Percentiles rank a stretch among this genome's conserved stretches.
These are phyloP conservation scores for Schizophyllum commune DNA, from an alignment of 1,284 basidiomycete genomes.

Conservation along the genomic window DNA sequence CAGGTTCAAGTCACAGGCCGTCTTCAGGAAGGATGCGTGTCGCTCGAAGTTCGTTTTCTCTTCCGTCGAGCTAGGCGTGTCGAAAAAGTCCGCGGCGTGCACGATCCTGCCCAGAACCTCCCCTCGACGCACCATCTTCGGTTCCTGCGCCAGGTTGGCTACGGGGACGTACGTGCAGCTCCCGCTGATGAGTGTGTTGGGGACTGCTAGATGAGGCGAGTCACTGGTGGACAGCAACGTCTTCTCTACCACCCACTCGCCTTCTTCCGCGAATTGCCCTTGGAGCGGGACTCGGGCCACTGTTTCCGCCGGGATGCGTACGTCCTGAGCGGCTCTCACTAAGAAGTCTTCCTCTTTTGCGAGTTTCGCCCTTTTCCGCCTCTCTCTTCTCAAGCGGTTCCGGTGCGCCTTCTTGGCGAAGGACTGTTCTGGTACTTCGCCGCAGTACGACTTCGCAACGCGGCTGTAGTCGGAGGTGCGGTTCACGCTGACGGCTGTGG, in stretches of 20 bases:
- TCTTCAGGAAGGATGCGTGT: neutral
- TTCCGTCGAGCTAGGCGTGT: neutral
- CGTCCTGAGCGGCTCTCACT: neutral
- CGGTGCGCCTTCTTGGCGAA: neutral
- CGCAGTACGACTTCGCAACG: neutral
- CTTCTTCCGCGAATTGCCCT: neutral
- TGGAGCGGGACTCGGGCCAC: neutral
- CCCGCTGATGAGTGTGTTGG: slow-evolving; percentile 4
- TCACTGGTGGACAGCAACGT: slow-evolving; percentile 3
- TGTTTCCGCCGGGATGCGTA: neutral
- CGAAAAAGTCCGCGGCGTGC: neutral
- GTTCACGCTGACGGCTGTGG: neutral
- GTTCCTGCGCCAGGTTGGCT: slow-evolving; percentile 7
- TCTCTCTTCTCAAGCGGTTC: neutral
- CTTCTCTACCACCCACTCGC: slow-evolving; percentile 3
- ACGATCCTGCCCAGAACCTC: slow-evolving; percentile 6
- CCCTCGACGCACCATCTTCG: slow-evolving; percentile 2
- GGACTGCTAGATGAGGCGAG: slow-evolving; percentile 1
- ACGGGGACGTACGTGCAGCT: slow-evolving; percentile 4
- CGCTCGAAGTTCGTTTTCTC: neutral
- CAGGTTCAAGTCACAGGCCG: neutral
- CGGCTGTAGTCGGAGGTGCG: neutral
- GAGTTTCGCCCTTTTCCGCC: neutral
- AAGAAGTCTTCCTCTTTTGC: neutral
- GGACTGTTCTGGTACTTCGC: neutral